These are phyloP conservation scores for Sporisorium graminicola DNA, from an alignment of 1,284 basidiomycete species.

Conservation along the genomic window DNA sequence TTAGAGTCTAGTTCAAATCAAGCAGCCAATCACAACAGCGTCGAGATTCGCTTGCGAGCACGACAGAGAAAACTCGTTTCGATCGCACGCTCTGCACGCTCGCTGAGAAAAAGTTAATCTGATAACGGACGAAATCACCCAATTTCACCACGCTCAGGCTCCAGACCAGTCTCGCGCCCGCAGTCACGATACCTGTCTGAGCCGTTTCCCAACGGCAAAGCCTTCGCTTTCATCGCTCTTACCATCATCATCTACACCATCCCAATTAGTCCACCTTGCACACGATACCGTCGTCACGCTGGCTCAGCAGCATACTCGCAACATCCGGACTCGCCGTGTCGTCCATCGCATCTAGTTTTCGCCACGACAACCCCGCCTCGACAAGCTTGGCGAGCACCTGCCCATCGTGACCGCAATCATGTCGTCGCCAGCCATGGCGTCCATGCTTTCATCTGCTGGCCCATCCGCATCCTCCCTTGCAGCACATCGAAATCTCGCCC, in stretches of 20 bases:
- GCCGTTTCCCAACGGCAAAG: not conserved
- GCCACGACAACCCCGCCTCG: not conserved
- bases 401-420: not conserved
- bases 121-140: conserved; percentile 30
- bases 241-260: not conserved
- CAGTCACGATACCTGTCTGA: no score
- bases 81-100: no score
- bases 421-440: conserved; percentile 37
- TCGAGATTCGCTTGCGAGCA: no score
- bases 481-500: conserved; percentile 23
- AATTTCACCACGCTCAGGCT: conserved; percentile 3
- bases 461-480: conserved; percentile 22
- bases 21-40: no score
- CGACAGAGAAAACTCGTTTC: no score
- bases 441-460: conserved; percentile 20
- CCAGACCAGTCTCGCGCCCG: conserved; percentile 17
- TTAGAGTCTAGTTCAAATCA: no score
- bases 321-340: not conserved
- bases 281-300: no score
- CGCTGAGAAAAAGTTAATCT: no score
- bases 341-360: not conserved
- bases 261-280: not conserved
- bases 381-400: not conserved
- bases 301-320: not conserved
- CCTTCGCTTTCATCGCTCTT: not conserved